Conservation (phyloP, 1,284 basidiomycete species). For the Tilletia indica region DNA sequence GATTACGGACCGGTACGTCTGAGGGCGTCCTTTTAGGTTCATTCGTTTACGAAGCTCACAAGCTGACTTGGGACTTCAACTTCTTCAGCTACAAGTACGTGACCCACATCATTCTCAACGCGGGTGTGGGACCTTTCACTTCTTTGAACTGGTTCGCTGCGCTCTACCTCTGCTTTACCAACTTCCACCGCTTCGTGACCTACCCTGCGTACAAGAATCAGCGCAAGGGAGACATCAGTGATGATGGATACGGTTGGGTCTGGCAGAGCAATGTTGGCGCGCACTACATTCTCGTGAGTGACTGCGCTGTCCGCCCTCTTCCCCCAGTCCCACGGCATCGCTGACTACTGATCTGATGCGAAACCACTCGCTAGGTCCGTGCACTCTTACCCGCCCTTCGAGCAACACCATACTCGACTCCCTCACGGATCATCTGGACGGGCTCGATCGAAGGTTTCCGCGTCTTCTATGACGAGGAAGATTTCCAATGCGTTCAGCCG, state of each 20-base stretch:
- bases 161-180: slow-evolving; percentile 46
- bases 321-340: neutral
- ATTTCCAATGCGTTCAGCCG: slow-evolving; percentile 50
- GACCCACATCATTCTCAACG: slow-evolving; percentile 55
- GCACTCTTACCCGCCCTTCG: slow-evolving; percentile 43
- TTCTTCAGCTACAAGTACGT: slow-evolving; percentile 40
- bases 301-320: too few species aligned
- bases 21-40: too few species aligned
- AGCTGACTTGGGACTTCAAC: neutral
- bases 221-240: slow-evolving; percentile 48
- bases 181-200: slow-evolving; percentile 51
- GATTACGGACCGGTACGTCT: slow-evolving; percentile 31
- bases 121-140: slow-evolving; percentile 50
- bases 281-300: slow-evolving; percentile 50
- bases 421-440: slow-evolving; percentile 55
- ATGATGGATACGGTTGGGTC: slow-evolving; percentile 55
- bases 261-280: slow-evolving; percentile 55
- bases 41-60: too few species aligned
- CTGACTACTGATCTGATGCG: too few species aligned
- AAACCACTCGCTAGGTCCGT: slow-evolving; percentile 16
- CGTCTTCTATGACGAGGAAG: slow-evolving; percentile 45
- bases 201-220: slow-evolving; percentile 53
- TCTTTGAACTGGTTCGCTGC: slow-evolving; percentile 51
- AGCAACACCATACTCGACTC: slow-evolving; percentile 42
- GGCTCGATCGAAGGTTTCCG: slow-evolving; percentile 53